Conservation (phyloP, 1,284 basidiomycete species). For the Fomitopsis pinicola region DNA sequence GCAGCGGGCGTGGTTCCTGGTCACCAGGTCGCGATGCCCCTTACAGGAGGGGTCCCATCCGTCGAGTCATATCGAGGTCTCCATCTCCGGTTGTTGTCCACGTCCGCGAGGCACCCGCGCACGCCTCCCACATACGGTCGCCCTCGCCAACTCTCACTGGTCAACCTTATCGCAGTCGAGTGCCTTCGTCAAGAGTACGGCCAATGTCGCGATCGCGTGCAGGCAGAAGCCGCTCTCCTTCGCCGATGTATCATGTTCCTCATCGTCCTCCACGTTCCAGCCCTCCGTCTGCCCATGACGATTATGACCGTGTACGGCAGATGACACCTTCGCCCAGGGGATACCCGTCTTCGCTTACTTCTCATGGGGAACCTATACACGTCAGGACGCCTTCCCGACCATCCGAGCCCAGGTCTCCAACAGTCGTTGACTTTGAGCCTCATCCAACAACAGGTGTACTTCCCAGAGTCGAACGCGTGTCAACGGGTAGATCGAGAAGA, state of each 20-base stretch:
- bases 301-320: not conserved
- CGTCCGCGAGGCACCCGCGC: not conserved
- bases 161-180: no score
- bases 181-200: no score
- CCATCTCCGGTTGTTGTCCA: not conserved
- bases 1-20: not conserved
- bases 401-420: no score
- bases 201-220: not conserved
- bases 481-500: not conserved
- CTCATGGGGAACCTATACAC: not conserved
- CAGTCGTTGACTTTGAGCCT: no score
- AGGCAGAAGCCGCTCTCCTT: not conserved
- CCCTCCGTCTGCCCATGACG: not conserved
- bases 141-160: not conserved
- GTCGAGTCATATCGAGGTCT: not conserved
- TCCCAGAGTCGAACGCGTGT: constrained; percentile 5
- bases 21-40: not conserved
- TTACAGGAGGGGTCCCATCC: not conserved
- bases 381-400: no score
- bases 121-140: not conserved
- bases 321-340: not conserved
- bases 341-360: not conserved
- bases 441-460: not conserved
- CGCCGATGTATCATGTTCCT: not conserved
- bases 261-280: not conserved